Base-by-base conservation (phyloP, 371 early-diverging fungal genomes). In the Mortierella sp. region DNA sequence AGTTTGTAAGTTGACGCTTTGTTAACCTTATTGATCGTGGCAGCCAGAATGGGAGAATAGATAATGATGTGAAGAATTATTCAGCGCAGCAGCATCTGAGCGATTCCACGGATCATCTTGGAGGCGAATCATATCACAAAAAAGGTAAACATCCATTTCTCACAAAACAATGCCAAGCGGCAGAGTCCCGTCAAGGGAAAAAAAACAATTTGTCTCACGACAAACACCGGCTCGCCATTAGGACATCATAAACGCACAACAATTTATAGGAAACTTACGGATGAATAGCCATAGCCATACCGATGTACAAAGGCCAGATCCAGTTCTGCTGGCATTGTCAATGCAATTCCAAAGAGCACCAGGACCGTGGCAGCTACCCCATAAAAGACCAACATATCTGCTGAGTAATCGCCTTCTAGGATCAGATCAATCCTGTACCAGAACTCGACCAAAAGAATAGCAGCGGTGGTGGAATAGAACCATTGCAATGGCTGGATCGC, bases 251-350 rank as follows among this genome's bases (percentile, higher is more conserved):
- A 33, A 41, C 48, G 48, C 32, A 1, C 28, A 55, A 61, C 52
- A 21, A 43, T 22, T 19, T 4, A 3, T 38, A 40, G 16, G 15
- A 55, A 8, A 81, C 81, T 65, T 76, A 81, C 81, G 15, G 75
- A 75, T 3, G 75, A 68, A 58, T 81, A 81, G 40, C 76, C 72
- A 50, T 75, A 75, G 6, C 76, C 81, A 45, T 69, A 65, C 36
- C 53, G 75, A 53, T 69, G 76, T 22, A 81, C 81, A 81, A 81
- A 72, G 76, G 72, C 72, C 22, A 81, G 50, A 58, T 81, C 76
- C 36, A 81, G 63, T 16, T 81, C 81, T 0, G 76, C 69, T 6
- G 81, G 81, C 81, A 81, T 81, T 3, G 81, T 81, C 60, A 81
- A 22, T 19, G 69, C 75, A 28, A 71, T 58, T 22, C 57, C 48